These are phyloP conservation scores for Kwoniella sp. DNA, from an alignment of 768 basidiomycete species.

Conservation along the genomic window DNA sequence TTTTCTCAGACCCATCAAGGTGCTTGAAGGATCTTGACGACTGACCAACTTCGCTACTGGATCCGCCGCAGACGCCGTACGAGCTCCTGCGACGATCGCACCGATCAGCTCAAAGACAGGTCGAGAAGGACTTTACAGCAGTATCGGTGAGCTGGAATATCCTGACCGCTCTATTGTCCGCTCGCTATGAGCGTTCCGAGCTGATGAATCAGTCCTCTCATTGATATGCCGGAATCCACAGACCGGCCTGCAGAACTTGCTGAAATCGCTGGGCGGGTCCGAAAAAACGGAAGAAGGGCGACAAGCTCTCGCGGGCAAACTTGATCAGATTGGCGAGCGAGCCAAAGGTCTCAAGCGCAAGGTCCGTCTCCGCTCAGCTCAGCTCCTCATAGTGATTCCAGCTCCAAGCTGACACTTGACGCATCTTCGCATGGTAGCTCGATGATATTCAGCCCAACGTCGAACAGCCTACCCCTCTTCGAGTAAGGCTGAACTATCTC, in stretches of 20 bases:
- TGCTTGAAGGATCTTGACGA: no score
- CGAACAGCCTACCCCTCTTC: constrained; percentile 30
- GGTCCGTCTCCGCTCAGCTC: constrained; percentile 60
- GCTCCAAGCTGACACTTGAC: constrained; percentile 2
- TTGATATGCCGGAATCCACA: not conserved
- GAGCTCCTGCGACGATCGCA: constrained; percentile 52
- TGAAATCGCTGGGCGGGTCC: constrained; percentile 23
- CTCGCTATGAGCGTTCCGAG: not conserved
- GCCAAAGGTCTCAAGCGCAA: constrained; percentile 77
- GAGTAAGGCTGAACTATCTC: constrained; percentile 35
- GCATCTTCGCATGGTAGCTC: constrained; percentile 39
- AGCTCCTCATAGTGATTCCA: constrained; percentile 5
- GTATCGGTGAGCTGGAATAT: constrained; percentile 39
- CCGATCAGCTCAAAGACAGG: constrained; percentile 53
- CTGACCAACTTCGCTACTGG: no score
- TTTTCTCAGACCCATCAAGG: no score
- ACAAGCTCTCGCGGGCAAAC: constrained; percentile 22
- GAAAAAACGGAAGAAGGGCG: constrained; percentile 24
- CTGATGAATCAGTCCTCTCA: not conserved
- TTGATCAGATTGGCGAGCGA: constrained; percentile 42
- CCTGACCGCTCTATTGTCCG: not conserved
- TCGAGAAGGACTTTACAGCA: constrained; percentile 55
- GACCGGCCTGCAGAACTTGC: constrained; percentile 25
- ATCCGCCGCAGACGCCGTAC: constrained; percentile 47
- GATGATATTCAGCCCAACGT: constrained; percentile 45